Evolutionary conservation across 225 moss, liverwort and hornwort species (phyloP), one percentile per base, ranked within the genome.

Genomic region (Marchantia polymorpha): DNA sequence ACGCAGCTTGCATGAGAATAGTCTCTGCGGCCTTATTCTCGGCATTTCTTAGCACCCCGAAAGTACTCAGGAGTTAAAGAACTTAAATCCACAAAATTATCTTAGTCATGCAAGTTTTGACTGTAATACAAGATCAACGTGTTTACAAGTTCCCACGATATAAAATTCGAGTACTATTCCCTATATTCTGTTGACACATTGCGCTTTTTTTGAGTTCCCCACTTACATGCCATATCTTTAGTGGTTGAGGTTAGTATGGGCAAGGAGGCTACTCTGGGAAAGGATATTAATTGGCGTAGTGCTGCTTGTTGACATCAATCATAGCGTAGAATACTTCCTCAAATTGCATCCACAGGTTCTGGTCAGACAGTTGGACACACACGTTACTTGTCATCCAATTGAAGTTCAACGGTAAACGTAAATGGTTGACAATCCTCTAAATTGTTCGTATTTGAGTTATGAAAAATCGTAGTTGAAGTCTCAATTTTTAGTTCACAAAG

Each of bases 261-360:
- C 23, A 1, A 29, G 11, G 11, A 66, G 25, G 23, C 23, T 23
- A 12, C 29, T 66, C 13, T 10, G 71, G 22, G 5, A 47, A 54
- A 86, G 91, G 95, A 96, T 96, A 96, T 94, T 94, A 97, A 63
- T 93, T 93, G 68, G 91, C 89, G 74, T 90, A 92, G 82, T 90
- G 88, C 61, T 92, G 91, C 79, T 97, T 97, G 12, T 79, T 91
- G n/a, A 76, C 26, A 70, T 97, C 97, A 12, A 97, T 88, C 58
- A 92, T 94, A 14, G 89, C 79, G 48, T 89, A 93, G 78, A 89
- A 91, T 0, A 69, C 25, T 82, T 93, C 90, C 81, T 97, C 92
- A 74, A 91, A 97, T 76, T 89, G 91, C 77, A 84, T 87, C 97
- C 97, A 97, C 73, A 94, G 79, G 77, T 89, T 82, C 96, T 96